Conservation (phyloP, 768 basidiomycete species). For the Agrocybe praecox region DNA sequence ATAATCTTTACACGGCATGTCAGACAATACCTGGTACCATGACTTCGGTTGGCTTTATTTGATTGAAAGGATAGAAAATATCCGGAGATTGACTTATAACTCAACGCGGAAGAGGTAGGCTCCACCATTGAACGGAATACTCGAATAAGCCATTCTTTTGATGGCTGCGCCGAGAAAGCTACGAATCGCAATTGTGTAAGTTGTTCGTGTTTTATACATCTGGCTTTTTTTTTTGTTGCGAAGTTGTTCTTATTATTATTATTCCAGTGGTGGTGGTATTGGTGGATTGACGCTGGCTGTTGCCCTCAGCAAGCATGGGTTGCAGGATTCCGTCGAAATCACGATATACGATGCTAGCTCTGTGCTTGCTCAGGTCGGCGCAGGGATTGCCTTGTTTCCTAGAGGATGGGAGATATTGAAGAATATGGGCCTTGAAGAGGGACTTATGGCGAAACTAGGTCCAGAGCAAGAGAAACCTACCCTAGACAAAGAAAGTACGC, state of each 20-base stretch:
- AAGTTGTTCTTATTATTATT: not conserved
- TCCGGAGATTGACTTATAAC: not conserved
- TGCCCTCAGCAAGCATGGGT: constrained; percentile 17
- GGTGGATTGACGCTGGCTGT: constrained; percentile 21
- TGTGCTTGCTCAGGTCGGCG: constrained; percentile 42
- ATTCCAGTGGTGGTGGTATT: constrained; percentile 17
- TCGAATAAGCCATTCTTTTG: not conserved
- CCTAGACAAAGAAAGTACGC: not conserved
- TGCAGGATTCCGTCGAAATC: constrained; percentile 27
- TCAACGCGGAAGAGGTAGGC: not conserved
- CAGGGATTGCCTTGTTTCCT: constrained; percentile 44
- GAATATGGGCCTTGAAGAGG: constrained; percentile 34
- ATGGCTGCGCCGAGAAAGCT: not conserved
- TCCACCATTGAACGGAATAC: not conserved
- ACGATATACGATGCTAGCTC: constrained; percentile 46
- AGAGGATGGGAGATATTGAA: constrained; percentile 41
- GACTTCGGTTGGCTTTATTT: not conserved
- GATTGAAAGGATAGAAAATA: not conserved
- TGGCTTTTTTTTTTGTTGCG: too few relatives aligned
- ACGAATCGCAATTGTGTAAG: not conserved
- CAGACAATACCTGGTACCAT: too few relatives aligned
- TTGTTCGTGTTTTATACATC: not conserved
- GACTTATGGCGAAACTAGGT: not conserved
- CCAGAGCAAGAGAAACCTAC: not conserved
- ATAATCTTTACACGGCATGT: too few relatives aligned